Evolutionary conservation across 2,329 filamentous ascomycete genomes (phyloP).

Genomic region (Hortaea sp.): DNA sequence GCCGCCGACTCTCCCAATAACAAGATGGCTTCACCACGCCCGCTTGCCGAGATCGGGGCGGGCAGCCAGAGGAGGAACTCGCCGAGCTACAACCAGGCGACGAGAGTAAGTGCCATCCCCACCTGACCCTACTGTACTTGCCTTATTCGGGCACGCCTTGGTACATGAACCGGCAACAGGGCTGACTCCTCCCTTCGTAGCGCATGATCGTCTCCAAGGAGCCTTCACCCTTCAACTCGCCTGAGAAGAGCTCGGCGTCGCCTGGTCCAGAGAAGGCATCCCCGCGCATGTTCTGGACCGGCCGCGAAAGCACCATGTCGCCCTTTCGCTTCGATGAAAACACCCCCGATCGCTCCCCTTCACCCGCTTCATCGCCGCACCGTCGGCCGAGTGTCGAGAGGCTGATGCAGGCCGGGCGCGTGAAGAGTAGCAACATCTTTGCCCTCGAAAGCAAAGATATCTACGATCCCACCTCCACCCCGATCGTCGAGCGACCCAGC

Average conservation of each 20-base stretch:
- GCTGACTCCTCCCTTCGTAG: slow-evolving; percentile 27
- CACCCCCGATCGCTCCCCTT: slow-evolving; percentile 41
- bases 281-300: slow-evolving; percentile 85
- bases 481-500: slow-evolving; percentile 71
- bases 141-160: too few relatives aligned
- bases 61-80: slow-evolving; percentile 84
- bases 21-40: slow-evolving; percentile 57
- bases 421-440: slow-evolving; percentile 97
- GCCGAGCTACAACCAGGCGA: slow-evolving; percentile 71
- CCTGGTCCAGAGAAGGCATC: slow-evolving; percentile 50
- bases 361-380: slow-evolving; percentile 47
- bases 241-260: slow-evolving; percentile 17
- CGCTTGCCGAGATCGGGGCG: slow-evolving; percentile 80
- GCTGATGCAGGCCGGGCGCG: slow-evolving; percentile 84
- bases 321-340: slow-evolving; percentile 64
- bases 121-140: neutral
- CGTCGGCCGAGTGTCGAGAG: slow-evolving; percentile 90
- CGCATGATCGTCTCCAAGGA: slow-evolving; percentile 62
- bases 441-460: slow-evolving; percentile 84
- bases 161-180: too few relatives aligned
- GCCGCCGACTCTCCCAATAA: slow-evolving; percentile 42
- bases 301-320: slow-evolving; percentile 54
- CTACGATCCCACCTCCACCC: slow-evolving; percentile 74
- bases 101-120: slow-evolving; percentile 46
- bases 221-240: slow-evolving; percentile 55